Base-by-base conservation (phyloP, 2,329 filamentous ascomycete genomes). In the Ophiocordyceps unilateralis region DNA sequence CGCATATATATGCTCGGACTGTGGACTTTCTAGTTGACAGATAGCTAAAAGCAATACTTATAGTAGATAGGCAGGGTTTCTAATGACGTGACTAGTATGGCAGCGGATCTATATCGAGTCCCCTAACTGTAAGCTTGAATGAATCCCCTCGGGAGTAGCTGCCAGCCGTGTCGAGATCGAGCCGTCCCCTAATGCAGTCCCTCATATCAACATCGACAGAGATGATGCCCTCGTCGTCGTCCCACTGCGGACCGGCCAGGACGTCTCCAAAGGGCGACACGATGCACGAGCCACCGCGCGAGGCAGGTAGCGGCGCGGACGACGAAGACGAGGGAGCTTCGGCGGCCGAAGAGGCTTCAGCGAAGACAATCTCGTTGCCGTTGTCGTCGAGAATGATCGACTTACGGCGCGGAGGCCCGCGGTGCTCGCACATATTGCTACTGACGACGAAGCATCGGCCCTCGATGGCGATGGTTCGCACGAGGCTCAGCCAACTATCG, bases 361-460 rank as follows among this genome's bases (percentile, higher is more conserved):
- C 36, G 1, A 73, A 54, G 17, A 70, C 69, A 50, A 76, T 70
- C 55, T 75, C 69, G 48, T 76, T 69, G 4, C 67, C 67, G 44
- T 77, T 68, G 45, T 71, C 67, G 51, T 72, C 67, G 48, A 70
- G 59, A 4, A 72, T 57, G 5, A 72, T 57, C 4, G 66, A 68
- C 51, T 60, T 58, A 41, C 60, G 51, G 15, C 41, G 43, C 36
- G 20, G 19, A 15, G 19, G 8, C 30, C 15, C 14, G 23, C 23
- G 38, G 19, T 19, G 44, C 17, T 84, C 72, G 55, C 82, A 88
- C 67, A 93, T 88, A 58, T 94, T 94, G 39, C 83, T 78, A 54
- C 77, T 86, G 4, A 95, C 65, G 17, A 95, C 87, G 51, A 93
- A 88, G 51, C 84, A 84, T 19, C 88, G 71, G 0, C 87, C 83